Percentiles rank a stretch among this genome's conserved stretches.
Evolutionary conservation across 108 stramenopile genomes (phyloP).

Genomic region (Cyclostephanos tholiformis): DNA sequence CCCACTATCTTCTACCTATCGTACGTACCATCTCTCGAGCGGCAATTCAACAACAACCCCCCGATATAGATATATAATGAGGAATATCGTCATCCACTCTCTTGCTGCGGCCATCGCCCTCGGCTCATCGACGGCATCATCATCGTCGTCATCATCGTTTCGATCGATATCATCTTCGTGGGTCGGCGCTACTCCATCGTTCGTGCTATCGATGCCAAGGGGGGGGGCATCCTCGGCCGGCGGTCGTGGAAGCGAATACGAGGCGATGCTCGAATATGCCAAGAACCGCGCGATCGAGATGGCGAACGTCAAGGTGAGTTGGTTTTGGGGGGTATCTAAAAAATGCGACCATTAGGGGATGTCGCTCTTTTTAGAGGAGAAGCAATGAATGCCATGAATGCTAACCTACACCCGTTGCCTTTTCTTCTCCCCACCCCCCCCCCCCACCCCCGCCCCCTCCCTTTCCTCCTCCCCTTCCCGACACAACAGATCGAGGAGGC

Average conservation of each 20-base stretch:
- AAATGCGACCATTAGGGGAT: too few species aligned
- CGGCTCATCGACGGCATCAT: slow-evolving; percentile 4
- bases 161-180: slow-evolving; percentile 10
- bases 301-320: slow-evolving; percentile 41
- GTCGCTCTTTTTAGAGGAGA: too few species aligned
- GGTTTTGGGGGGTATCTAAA: not conserved
- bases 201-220: slow-evolving; percentile 39
- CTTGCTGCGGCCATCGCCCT: slow-evolving; percentile 15
- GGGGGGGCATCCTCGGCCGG: slow-evolving; percentile 26
- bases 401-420: too few species aligned
- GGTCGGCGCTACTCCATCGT: slow-evolving; percentile 25
- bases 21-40: not conserved
- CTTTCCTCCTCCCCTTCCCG: not conserved
- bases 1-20: not conserved
- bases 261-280: slow-evolving; percentile 38
- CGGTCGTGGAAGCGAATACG: slow-evolving; percentile 23
- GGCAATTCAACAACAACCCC: too few species aligned
- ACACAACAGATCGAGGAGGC: slow-evolving; percentile 73
- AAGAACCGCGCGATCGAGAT: slow-evolving; percentile 42
- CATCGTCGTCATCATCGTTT: not conserved
- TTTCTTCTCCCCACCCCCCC: not conserved
- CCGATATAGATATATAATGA: slow-evolving; percentile 23
- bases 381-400: too few species aligned
- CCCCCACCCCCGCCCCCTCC: too few species aligned
- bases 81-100: slow-evolving; percentile 18